Base-by-base conservation (phyloP, 257 asterid species). In the Prunella vulgaris region DNA sequence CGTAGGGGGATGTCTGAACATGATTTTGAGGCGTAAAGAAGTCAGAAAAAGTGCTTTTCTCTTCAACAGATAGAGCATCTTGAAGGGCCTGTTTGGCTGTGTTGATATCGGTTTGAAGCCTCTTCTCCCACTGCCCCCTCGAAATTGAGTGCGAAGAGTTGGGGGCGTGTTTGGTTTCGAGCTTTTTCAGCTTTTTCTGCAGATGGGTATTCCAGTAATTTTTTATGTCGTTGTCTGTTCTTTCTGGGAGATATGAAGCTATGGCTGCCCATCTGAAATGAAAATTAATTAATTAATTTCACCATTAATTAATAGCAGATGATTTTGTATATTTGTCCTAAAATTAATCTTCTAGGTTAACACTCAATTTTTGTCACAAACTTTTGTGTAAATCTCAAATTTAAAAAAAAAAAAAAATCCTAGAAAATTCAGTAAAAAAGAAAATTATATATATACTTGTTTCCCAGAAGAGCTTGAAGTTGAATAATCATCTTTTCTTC, bases 381-480 rank as follows among this genome's bases (percentile, higher is more conserved):
- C n/a, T n/a, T n/a, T n/a, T n/a, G n/a, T n/a, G n/a, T n/a, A n/a
- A n/a, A n/a, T 25, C 28, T 25, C 1, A 25, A 25, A 25, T 25
- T 25, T 3, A 25, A 25, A 25, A 25, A 25, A 25, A 3, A 25
- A 25, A 25, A 3, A 25, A 3, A 52, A n/a, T n/a, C n/a, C n/a
- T n/a, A 21, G 5, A 21, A 12, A 7, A 6, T n/a, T n/a, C n/a
- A n/a, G n/a, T n/a, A n/a, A 13, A 27, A 9, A 10, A 32, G 3
- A 38, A 3, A 20, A 7, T 30, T 30, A 4, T 1, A 27, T 27
- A 63, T 8, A 17, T 79, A 86, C 96, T 89, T 89, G 80, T 90
- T 90, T 64, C 97, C 97, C 7, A 90, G 46, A 69, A 90, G 96
- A 10, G 96, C 97, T 75, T 90, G 97, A 69, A 90, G 97, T 78